Conservation (phyloP, 2,329 filamentous ascomycete species). For the Simplicillium sp. region DNA sequence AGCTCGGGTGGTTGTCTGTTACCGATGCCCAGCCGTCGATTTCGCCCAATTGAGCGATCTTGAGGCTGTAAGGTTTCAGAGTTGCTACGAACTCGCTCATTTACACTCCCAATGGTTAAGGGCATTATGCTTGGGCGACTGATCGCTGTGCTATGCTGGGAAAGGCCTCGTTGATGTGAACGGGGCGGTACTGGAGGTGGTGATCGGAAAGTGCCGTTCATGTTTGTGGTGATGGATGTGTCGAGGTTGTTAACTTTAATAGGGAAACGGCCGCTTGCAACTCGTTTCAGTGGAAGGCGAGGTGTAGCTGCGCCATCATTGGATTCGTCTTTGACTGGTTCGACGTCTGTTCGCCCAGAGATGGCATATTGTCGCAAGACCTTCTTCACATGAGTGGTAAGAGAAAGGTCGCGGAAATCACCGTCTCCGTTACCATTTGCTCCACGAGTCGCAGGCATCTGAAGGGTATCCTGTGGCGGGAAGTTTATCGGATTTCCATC, state of each 20-base stretch:
- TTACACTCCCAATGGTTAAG: slow-evolving; percentile 57
- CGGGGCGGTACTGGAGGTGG: slow-evolving; percentile 68
- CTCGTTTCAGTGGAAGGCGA: slow-evolving; percentile 55
- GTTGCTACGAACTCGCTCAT: slow-evolving; percentile 58
- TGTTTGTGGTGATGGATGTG: slow-evolving; percentile 38
- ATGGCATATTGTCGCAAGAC: slow-evolving; percentile 45
- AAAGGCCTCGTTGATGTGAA: slow-evolving; percentile 71
- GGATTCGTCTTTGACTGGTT: slow-evolving; percentile 49
- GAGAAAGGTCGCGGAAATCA: slow-evolving; percentile 51
- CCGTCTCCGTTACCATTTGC: slow-evolving; percentile 49
- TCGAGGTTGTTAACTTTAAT: slow-evolving; percentile 69
- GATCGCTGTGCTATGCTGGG: slow-evolving; percentile 54
- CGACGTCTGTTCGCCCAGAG: slow-evolving; percentile 42
- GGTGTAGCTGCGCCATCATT: slow-evolving; percentile 76
- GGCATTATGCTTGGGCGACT: slow-evolving; percentile 67
- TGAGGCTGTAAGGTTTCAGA: slow-evolving; percentile 49
- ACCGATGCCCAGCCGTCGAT: slow-evolving; percentile 55
- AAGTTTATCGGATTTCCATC: slow-evolving; percentile 81
- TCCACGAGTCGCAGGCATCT: slow-evolving; percentile 45
- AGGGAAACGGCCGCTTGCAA: slow-evolving; percentile 55
- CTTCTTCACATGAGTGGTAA: slow-evolving; percentile 53
- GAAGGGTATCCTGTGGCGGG: slow-evolving; percentile 61
- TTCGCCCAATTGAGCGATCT: slow-evolving; percentile 44
- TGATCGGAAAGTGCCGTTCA: slow-evolving; percentile 35
- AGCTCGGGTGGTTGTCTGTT: slow-evolving; percentile 51